phyloP scores from a whole-genome alignment of 2,329 filamentous ascomycete species.

The Aspergillus sp. region DNA sequence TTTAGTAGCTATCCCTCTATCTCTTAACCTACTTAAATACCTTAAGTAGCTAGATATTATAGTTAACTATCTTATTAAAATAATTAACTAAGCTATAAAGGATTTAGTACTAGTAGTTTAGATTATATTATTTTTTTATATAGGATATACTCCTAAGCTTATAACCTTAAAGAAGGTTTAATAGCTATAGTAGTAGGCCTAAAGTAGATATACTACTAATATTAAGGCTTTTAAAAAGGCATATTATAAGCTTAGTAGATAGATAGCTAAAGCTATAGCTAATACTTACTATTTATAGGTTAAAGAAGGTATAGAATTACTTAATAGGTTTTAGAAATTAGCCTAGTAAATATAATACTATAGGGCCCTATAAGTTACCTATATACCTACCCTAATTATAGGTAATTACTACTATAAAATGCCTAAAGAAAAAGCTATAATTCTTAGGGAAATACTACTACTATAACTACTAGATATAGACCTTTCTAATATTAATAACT shows the following conservation, averaged over 20 bases:
- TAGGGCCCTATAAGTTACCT: background rate
- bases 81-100: background rate
- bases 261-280: no score
- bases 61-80: background rate
- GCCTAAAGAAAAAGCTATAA: background rate
- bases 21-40: background rate
- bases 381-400: slow-evolving; percentile 1
- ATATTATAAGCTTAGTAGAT: background rate
- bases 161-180: background rate
- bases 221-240: background rate
- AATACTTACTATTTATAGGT: no score
- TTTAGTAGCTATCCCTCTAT: background rate
- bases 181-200: background rate
- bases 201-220: background rate
- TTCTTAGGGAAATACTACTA: slow-evolving; percentile 1
- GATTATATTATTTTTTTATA: background rate
- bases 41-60: background rate
- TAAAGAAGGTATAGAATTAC: no score
- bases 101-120: background rate
- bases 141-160: background rate
- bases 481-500: background rate
- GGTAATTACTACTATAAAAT: background rate
- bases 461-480: background rate
- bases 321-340: background rate
- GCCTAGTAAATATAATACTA: background rate